Evolutionary conservation across 805 yeast genomes (phyloP).

Genomic region (Zygotorulaspora sp.): DNA sequence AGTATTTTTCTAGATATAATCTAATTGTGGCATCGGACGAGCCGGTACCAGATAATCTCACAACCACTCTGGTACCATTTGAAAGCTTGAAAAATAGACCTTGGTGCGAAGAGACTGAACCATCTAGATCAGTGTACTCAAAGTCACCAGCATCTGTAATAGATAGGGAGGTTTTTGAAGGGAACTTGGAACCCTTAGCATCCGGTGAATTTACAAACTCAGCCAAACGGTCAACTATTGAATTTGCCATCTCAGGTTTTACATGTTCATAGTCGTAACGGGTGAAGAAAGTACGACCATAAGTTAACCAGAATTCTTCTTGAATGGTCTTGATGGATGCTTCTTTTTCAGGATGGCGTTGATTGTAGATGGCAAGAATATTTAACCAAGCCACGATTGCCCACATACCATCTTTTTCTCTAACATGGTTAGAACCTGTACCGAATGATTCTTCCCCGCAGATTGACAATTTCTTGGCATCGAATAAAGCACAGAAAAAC

Average conservation of each 20-base stretch:
- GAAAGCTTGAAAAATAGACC: conserved; percentile 81
- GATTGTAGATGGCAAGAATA: conserved; percentile 78
- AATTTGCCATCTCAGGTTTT: conserved; percentile 64
- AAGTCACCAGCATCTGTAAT: conserved; percentile 83
- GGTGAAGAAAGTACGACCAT: conserved; percentile 96
- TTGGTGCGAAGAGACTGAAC: conserved; percentile 80
- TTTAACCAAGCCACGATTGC: conserved; percentile 97
- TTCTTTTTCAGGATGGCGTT: conserved; percentile 49
- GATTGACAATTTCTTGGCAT: conserved; percentile 85
- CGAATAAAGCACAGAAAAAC: conserved; percentile 93
- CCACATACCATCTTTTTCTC: conserved; percentile 98
- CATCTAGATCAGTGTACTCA: conserved; percentile 90
- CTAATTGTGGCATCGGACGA: conserved; percentile 97
- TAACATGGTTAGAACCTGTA: conserved; percentile 94
- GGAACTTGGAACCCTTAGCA: conserved; percentile 50
- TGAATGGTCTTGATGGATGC: conserved; percentile 79
- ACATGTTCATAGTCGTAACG: conserved; percentile 92
- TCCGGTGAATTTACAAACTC: conserved; percentile 35
- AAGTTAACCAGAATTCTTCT: conserved; percentile 78
- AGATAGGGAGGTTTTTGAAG: conserved; percentile 42
- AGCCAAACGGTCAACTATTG: conserved; percentile 54
- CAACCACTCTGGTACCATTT: conserved; percentile 79
- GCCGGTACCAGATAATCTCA: conserved; percentile 94
- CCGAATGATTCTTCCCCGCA: conserved; percentile 99
- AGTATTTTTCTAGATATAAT: conserved; percentile 81